phyloP scores from a whole-genome alignment of 2,329 filamentous ascomycete species.

The Talaromyces sp. region DNA sequence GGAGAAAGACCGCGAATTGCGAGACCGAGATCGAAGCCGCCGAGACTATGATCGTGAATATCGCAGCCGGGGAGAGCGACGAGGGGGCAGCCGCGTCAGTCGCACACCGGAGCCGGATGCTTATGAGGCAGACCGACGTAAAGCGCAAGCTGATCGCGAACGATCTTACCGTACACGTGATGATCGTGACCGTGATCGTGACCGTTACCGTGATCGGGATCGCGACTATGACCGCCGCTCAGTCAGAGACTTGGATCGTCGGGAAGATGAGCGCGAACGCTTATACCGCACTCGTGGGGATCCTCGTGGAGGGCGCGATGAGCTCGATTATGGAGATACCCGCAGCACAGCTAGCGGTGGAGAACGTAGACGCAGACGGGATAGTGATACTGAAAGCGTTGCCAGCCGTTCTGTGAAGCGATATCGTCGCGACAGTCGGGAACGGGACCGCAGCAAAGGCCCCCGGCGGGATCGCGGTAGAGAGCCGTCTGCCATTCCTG shows the following conservation, averaged over 20 bases:
- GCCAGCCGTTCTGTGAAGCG: conserved; percentile 66
- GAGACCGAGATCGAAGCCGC: conserved; percentile 49
- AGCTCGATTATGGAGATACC: conserved; percentile 81
- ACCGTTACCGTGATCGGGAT: conserved; percentile 41
- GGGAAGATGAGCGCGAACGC: conserved; percentile 88
- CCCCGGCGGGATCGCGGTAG: conserved; percentile 62
- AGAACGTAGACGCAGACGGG: conserved; percentile 74
- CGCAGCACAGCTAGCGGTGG: conserved; percentile 56
- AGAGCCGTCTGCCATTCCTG: conserved; percentile 37
- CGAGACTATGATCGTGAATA: conserved; percentile 63
- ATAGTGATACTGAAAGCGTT: conserved; percentile 70
- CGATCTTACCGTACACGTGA: conserved; percentile 87
- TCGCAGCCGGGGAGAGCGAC: conserved; percentile 48
- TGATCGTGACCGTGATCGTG: conserved; percentile 48
- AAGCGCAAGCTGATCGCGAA: conserved; percentile 91
- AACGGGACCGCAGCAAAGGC: conserved; percentile 40
- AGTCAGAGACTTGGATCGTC: conserved; percentile 46
- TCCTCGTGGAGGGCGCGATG: conserved; percentile 77
- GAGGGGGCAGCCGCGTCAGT: conserved; percentile 63
- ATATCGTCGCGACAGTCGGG: conserved; percentile 45
- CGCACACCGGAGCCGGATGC: conserved; percentile 90
- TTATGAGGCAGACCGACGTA: conserved; percentile 93
- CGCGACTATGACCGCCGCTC: conserved; percentile 44
- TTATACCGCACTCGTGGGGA: conserved; percentile 81
- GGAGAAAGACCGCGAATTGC: conserved; percentile 61